phyloP scores from a whole-genome alignment of 78 protist genomes.

The Dictyostelium brefeldianum region DNA sequence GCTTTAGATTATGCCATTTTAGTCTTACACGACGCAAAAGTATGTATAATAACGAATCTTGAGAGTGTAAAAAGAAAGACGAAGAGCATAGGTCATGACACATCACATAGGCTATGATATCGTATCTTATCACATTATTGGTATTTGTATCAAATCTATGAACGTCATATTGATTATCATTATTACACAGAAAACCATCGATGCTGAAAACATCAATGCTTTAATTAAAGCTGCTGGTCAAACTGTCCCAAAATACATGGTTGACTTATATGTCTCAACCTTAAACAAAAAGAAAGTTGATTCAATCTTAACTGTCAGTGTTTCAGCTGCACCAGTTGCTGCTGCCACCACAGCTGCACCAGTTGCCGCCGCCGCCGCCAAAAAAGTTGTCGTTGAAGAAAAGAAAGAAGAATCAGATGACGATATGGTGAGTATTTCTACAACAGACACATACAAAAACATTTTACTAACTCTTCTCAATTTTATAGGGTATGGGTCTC shows the following conservation, averaged over 20 bases:
- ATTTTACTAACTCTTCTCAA: not conserved
- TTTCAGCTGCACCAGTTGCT: slow-evolving; percentile 32
- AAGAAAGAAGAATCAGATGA: slow-evolving; percentile 69
- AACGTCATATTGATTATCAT: not conserved
- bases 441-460: not conserved
- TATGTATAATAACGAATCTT: slow-evolving; percentile 5
- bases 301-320: slow-evolving; percentile 43
- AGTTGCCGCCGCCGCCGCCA: slow-evolving; percentile 22
- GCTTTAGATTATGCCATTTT: slow-evolving; percentile 45
- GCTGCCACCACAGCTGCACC: slow-evolving; percentile 63
- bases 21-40: slow-evolving; percentile 60
- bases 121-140: too few species aligned
- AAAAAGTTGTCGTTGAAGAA: slow-evolving; percentile 29
- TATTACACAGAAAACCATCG: slow-evolving; percentile 3
- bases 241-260: slow-evolving; percentile 36
- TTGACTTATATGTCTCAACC: slow-evolving; percentile 21
- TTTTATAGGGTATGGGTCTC: slow-evolving; percentile 65
- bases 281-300: slow-evolving; percentile 63
- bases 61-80: too few species aligned
- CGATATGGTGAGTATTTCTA: slow-evolving; percentile 39
- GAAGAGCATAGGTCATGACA: too few species aligned
- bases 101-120: too few species aligned
- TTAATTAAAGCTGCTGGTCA: slow-evolving; percentile 58
- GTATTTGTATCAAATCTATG: not conserved
- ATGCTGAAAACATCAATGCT: slow-evolving; percentile 29